Conservation (phyloP, 192 early-diverging fungal species). For the Glomus cerebriforme region DNA sequence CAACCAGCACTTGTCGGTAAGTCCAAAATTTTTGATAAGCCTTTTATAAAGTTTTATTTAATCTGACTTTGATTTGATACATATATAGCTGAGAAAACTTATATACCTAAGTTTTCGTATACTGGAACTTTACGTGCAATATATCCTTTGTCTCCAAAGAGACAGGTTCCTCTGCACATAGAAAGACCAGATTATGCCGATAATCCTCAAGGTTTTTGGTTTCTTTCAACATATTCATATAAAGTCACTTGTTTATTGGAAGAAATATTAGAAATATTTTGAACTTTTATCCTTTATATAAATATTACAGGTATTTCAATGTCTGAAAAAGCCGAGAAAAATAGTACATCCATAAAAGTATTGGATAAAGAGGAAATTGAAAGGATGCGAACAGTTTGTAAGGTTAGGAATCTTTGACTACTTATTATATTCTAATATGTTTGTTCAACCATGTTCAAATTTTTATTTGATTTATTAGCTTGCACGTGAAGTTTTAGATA, state of each 20-base stretch:
- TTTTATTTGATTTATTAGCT: constrained; percentile 53
- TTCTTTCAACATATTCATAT: neutral
- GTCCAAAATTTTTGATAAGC: neutral
- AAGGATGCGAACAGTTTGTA: constrained; percentile 77
- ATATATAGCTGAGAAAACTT: neutral
- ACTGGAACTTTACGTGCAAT: constrained; percentile 69
- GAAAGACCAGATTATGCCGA: constrained; percentile 72
- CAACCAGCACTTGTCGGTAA: neutral
- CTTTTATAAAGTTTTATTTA: neutral
- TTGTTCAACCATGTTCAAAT: neutral
- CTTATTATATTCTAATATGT: neutral
- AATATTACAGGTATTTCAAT: constrained; percentile 62
- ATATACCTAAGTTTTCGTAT: constrained; percentile 41
- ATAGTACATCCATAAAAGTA: constrained; percentile 67
- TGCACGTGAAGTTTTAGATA: constrained; percentile 89
- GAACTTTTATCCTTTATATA: constrained; percentile 4
- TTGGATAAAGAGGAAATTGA: constrained; percentile 75
- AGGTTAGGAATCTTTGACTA: constrained; percentile 44
- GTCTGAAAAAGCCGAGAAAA: constrained; percentile 73
- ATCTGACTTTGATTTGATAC: neutral
- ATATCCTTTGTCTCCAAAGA: constrained; percentile 74
- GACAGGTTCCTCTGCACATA: constrained; percentile 68
- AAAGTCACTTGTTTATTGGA: neutral
- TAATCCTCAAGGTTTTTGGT: constrained; percentile 31
- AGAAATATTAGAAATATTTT: neutral